Percentiles rank a stretch among this genome's conserved stretches.
Evolutionary conservation across 305 asterid genomes (phyloP).

Genomic region (Solanum chacoense): DNA sequence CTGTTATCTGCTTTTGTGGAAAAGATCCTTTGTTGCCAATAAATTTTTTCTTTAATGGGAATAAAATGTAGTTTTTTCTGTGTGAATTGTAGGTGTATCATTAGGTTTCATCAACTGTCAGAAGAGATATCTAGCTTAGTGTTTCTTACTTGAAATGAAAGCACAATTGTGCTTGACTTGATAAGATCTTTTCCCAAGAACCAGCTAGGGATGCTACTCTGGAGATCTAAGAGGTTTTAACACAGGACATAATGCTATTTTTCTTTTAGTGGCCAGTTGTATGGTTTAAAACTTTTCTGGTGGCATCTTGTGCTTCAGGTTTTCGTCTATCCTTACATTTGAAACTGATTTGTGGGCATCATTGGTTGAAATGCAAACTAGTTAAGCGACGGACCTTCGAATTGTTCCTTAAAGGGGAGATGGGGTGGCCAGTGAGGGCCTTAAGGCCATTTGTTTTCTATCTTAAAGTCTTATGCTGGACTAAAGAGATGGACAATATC

Average conservation of each 20-base stretch:
- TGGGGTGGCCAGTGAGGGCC: neutral
- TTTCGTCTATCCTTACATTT: neutral
- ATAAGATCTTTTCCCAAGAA: neutral
- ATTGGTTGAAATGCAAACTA: neutral
- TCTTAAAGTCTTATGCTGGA: neutral
- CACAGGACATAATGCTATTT: neutral
- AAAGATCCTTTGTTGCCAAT: neutral
- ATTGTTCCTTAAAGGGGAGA: neutral
- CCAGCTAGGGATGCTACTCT: neutral
- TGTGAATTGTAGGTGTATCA: neutral
- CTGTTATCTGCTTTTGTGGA: neutral
- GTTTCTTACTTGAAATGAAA: neutral
- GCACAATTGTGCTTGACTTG: neutral
- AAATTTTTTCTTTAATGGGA: neutral
- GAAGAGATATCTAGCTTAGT: neutral
- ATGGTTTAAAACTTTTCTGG: neutral
- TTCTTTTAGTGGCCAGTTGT: neutral
- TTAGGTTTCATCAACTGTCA: neutral
- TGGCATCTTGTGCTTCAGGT: neutral
- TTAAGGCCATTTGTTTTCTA: neutral
- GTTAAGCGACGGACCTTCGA: neutral
- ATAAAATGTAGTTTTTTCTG: neutral
- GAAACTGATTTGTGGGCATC: neutral
- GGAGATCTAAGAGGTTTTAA: neutral
- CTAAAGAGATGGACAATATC: neutral